These are phyloP conservation scores for Eudorina sp. DNA, from an alignment of 139 green algal genomes.

Conservation along the genomic window DNA sequence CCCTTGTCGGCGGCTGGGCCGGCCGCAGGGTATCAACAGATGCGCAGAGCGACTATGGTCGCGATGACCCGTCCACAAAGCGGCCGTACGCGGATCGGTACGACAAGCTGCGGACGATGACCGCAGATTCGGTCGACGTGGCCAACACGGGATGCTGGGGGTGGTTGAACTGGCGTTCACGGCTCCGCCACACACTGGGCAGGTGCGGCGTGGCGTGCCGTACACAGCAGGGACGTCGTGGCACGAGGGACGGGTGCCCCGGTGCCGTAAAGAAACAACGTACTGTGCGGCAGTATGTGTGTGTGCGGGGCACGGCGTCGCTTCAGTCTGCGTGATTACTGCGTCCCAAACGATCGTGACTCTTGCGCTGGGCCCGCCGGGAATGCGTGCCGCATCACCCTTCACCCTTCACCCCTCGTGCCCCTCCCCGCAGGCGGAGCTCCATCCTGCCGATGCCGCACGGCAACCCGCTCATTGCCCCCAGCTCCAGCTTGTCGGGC, in stretches of 20 bases:
- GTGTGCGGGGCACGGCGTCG: too few species aligned
- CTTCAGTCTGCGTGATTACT: too few species aligned
- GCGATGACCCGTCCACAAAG: neutral
- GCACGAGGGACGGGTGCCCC: too few species aligned
- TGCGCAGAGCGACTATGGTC: too few species aligned
- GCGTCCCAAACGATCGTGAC: too few species aligned
- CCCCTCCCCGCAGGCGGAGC: neutral
- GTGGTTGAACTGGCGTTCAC: neutral
- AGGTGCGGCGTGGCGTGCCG: neutral
- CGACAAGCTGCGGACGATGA: neutral
- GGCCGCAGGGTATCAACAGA: neutral
- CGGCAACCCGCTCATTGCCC: too few species aligned
- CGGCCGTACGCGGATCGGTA: neutral
- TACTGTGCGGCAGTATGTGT: too few species aligned
- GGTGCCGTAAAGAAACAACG: too few species aligned
- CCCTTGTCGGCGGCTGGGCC: too few species aligned
- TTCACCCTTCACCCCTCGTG: neutral
- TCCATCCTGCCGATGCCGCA: neutral
- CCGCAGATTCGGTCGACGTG: neutral
- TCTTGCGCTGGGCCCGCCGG: neutral
- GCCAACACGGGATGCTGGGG: neutral
- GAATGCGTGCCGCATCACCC: neutral
- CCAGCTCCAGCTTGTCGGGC: too few species aligned
- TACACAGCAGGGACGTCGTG: too few species aligned
- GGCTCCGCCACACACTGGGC: neutral